Percentiles rank a stretch among this genome's conserved stretches.
Conservation (phyloP, 352 stramenopile species). For the Phytophthora pseudosyringae region DNA sequence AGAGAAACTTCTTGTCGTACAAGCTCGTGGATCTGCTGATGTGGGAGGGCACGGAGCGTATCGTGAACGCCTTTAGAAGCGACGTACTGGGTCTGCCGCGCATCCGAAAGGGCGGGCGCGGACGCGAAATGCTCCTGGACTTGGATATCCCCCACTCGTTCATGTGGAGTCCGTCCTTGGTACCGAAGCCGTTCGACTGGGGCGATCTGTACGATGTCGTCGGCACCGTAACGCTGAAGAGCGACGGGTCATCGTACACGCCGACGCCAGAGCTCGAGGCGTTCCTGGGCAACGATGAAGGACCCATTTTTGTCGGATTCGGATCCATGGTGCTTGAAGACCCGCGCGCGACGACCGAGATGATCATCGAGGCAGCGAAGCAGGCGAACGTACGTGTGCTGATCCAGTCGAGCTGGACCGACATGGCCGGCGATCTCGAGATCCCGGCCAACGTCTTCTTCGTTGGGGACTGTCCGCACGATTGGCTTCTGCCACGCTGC, state of each 20-base stretch:
- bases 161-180: conserved; percentile 87
- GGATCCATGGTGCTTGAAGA: conserved; percentile 93
- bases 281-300: conserved; percentile 57
- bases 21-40: conserved; percentile 83
- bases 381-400: conserved; percentile 73
- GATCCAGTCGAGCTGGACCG: conserved; percentile 89
- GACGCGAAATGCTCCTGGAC: conserved; percentile 58
- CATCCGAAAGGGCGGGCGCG: conserved; percentile 57
- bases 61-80: conserved; percentile 82
- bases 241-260: conserved; percentile 36
- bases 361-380: conserved; percentile 80
- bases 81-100: conserved; percentile 55
- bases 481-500: conserved; percentile 91
- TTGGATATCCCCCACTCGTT: conserved; percentile 82
- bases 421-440: conserved; percentile 52
- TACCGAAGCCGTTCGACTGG: conserved; percentile 92
- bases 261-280: conserved; percentile 52
- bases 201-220: conserved; percentile 83
- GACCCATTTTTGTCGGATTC: conserved; percentile 94
- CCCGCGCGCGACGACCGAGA: conserved; percentile 61
- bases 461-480: conserved; percentile 75
- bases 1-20: conserved; percentile 83
- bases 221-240: conserved; percentile 72
- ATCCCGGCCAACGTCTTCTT: conserved; percentile 62
- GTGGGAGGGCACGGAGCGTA: conserved; percentile 53